Base-by-base conservation (phyloP, 2,329 filamentous ascomycete genomes). In the Penicillium sp. region DNA sequence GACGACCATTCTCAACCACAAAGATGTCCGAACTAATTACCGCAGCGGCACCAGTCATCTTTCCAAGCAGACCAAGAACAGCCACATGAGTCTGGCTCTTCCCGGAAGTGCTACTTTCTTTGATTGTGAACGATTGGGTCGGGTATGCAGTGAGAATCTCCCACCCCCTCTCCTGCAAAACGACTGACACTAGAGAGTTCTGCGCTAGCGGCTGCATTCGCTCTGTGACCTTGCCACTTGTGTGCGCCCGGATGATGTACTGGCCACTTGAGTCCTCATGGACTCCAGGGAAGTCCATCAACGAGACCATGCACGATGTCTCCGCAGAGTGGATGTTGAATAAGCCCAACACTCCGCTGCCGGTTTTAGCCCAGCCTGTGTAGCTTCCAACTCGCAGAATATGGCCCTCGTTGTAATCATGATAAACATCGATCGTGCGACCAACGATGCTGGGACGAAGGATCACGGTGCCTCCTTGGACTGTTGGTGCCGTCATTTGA, bases 41-140 rank as follows among this genome's bases (percentile, higher is more conserved):
- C 0, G 91, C 92, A 1, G 90, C 92, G 1, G 88, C 85, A 0
- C 92, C 93, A 0, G 91, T 91, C 89, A 97, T 96, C 73, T 97
- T 96, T 2, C 84, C 89, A 3, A 96, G 61, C 2, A 97, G 77
- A 0, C 93, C 93, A 1, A 97, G 73, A 18, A 88, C 86, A 0
- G 90, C 86, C 1, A 92, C 78, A 42, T 73, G 60, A 5, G 67
- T 72, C 4, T 58, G 48, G 3, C 26, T 58, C 26, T 75, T 75
- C 0, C 87, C 76, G 0, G 71, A 49, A 8, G 65, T 63, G 1
- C 70, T 64, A 3, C 68, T 72, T 15, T 56, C 56, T 15, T 54
- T 64, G 26, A 75, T 44, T 4, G 55, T 66, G 60, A 93, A 86
- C 0, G 78, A 72, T 1, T 80, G 79, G 2, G 92, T 72, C 0